Evolutionary conservation across 352 stramenopile genomes (phyloP), one percentile per base, ranked within the genome.

Genomic region (Pythium apleroticum): DNA sequence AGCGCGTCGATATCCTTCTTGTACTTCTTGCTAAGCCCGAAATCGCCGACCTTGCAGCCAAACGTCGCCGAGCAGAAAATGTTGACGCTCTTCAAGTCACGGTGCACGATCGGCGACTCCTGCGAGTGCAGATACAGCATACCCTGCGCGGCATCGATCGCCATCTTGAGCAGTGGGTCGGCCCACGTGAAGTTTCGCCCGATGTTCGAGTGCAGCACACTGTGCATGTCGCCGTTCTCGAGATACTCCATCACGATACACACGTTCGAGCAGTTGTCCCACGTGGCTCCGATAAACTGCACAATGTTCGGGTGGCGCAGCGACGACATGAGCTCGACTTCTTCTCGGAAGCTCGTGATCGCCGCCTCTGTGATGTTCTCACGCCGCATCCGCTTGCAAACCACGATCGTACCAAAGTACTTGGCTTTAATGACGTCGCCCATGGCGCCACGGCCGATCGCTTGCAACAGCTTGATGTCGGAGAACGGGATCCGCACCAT

Each of bases 181-280:
- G 80, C 73, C 88, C 88, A 96, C 33, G 84, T 88, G 46, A 96
- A 95, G 58, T 81, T 84, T 31, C 85, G 82, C 11, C 85, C 85
- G n/a, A 93, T 73, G 15, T 71, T 80, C 35, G 84, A 92, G 66
- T 96, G 85, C 37, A 96, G 73, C 25, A 95, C 86, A 54, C 77
- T 84, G 68, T 96, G 88, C 81, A 96, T 89, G 59, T 96, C 88
- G 20, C 88, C 88, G 58, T 95, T 93, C 63, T 96, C 88, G n/a
- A 96, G 53, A 63, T 92, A 96, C 54, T 96, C 88, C 84, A 96
- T 93, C 27, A 96, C 81, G 55, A 96, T 94, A 41, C 88, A 96
- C 52, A 96, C 60, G 58, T 96, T 96, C 3, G 86, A 93, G 28
- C 80, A 88, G 59, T 95, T 95, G 59, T 96, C 85, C 88, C 88